A percentile compares a stretch with the other conserved stretches of the same genome.
phyloP scores from a whole-genome alignment of 1,284 basidiomycete genomes.

The Ceratobasidium sp. region DNA sequence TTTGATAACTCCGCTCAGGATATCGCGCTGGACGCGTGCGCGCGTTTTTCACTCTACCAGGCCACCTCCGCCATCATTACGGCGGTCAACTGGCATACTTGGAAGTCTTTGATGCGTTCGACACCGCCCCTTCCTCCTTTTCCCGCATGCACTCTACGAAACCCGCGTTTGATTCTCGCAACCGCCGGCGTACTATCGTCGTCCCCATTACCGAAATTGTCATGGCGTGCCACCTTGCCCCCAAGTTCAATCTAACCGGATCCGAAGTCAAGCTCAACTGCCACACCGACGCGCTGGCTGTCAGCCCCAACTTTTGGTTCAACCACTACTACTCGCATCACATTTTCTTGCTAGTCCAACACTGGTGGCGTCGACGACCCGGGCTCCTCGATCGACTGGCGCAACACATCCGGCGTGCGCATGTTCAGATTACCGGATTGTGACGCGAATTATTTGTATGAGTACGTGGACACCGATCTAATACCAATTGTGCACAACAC shows the following conservation, averaged over 20 bases:
- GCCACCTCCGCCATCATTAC: background rate
- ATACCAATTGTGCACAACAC: no score
- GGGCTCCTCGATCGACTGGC: background rate
- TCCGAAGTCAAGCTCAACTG: background rate
- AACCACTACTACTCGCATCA: slow-evolving; percentile 25
- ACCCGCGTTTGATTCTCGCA: background rate
- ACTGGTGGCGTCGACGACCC: slow-evolving; percentile 16
- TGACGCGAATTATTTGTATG: no score
- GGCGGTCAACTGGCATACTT: background rate
- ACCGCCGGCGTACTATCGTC: background rate
- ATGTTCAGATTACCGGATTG: no score
- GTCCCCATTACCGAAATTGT: slow-evolving; percentile 13
- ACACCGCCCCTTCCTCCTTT: background rate
- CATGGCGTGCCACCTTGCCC: slow-evolving; percentile 22
- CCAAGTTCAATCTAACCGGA: background rate
- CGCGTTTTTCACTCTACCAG: slow-evolving; percentile 1
- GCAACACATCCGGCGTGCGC: background rate
- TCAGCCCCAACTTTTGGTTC: slow-evolving; percentile 6
- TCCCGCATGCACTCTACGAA: background rate
- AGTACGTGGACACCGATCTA: no score
- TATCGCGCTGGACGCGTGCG: slow-evolving; percentile 11
- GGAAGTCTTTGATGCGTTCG: background rate
- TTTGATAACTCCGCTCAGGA: no score
- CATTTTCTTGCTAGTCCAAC: background rate
- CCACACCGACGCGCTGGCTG: background rate